Evolutionary conservation across 2,329 filamentous ascomycete genomes (phyloP), one percentile per base, ranked within the genome.

Genomic region (Pseudogymnoascus sp.): DNA sequence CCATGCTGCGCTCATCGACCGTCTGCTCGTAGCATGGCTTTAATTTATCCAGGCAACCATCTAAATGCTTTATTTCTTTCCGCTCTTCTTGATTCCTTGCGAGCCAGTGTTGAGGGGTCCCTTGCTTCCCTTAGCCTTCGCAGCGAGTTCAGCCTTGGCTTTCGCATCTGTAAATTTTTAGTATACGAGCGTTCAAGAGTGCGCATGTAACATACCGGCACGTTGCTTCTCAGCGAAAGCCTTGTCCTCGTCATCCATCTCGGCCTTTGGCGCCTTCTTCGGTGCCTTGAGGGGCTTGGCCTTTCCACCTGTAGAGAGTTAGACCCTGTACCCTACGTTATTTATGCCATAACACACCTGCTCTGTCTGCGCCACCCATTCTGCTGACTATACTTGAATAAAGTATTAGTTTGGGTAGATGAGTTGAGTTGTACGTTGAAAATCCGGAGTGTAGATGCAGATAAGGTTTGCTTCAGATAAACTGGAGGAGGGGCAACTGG

Each of bases 71-170:
- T 9, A 96, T 87, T 97, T 96, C 89, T 97, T 96, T 77, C 92
- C 92, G 66, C 90, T 94, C 85, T 96, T 97, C 87, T 97, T 97
- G 81, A 97, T 96, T 66, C 91, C 92, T 78, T 95, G 91, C 58
- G 82, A 77, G 35, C 91, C 92, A 33, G 86, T 88, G 79, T 92
- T 92, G 74, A 97, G 75, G 38, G 93, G 92, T 2, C 93, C 93
- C 80, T 95, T 96, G 76, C 90, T 90, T 28, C 69, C 70, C 71
- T 89, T 88, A 52, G 90, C 88, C 79, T 91, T 90, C 65, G 86
- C 82, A n/a, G 88, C 86, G 78, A 95, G 74, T 8, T 92, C 91
- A 79, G 95, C 93, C 77, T 86, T 88, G 52, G 89, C 90, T 82
- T 92, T 91, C 73, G 91, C 89, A 70, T 92, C 91, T 89, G 70